Evolutionary conservation across 2,329 filamentous ascomycete species (phyloP), one percentile per base, ranked within the genome.

Genomic region (Penicillium sclerotigenum): DNA sequence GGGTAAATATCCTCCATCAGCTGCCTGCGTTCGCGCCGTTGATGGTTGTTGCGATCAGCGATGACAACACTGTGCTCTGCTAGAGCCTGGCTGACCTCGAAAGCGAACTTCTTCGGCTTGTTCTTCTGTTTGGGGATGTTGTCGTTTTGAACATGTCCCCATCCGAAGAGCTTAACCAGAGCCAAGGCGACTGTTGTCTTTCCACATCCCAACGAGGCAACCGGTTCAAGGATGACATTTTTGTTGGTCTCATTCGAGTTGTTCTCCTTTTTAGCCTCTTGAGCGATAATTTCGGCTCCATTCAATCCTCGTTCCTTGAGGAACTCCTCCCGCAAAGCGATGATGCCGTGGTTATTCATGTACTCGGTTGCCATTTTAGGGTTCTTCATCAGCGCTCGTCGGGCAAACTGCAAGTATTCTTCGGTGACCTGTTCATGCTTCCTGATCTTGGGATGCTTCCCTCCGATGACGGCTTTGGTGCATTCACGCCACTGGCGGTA

Each of bases 401-500:
- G 85, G 29, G 90, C 93, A 71, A 90, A 99, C 11, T 85, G 71
- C 7, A 99, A 80, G 70, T 99, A 99, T 69, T 96, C 89, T 68
- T 95, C 87, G 0, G 94, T 99, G 64, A 99, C 94, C 63, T 87
- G 84, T 64, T 84, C 78, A 73, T 99, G 94, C 74, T 97, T 97
- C 77, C 86, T 92, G 77, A 84, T 89, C 62, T 82, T 88, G 11
- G 92, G 90, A 37, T 84, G 76, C 65, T 84, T 88, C 14, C 88
- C 88, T 1, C 81, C 69, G 63, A 99, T 97, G 55, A 97, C 75
- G 5, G 90, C 83, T 73, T 96, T 97, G 40, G 94, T 99, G 71
- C 90, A 96, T 77, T 99, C 94, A 59, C 94, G 87, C 94, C 94
- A 99, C 77, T 99, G 94, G 24, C 94, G 87, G 76, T 97, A 99